A percentile compares a stretch with the other conserved stretches of the same genome.
Evolutionary conservation across 1,139 yeast species (phyloP).

Genomic region (Pichia sp.): DNA sequence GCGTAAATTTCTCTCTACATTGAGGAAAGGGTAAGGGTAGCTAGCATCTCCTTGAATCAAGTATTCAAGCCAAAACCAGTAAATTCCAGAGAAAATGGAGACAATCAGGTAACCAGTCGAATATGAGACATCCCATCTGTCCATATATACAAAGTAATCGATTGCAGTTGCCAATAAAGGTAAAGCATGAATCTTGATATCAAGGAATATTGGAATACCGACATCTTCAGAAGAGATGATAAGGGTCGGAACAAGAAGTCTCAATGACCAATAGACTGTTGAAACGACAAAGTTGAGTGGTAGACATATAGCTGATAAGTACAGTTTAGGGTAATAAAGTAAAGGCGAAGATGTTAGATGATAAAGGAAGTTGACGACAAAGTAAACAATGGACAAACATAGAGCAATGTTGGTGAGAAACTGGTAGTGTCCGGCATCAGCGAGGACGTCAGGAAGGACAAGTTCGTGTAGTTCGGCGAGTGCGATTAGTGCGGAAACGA

Average conservation of each 20-base stretch:
- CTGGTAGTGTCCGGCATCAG: slow-evolving; percentile 57
- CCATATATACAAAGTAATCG: slow-evolving; percentile 53
- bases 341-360: slow-evolving; percentile 18
- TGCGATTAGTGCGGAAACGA: slow-evolving; percentile 7
- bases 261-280: slow-evolving; percentile 57
- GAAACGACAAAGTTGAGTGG: slow-evolving; percentile 56
- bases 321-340: slow-evolving; percentile 29
- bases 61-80: slow-evolving; percentile 46
- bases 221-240: slow-evolving; percentile 31
- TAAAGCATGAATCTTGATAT: slow-evolving; percentile 50
- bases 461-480: slow-evolving; percentile 19
- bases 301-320: slow-evolving; percentile 44
- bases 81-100: slow-evolving; percentile 36
- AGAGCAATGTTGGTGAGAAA: slow-evolving; percentile 60
- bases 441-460: slow-evolving; percentile 41
- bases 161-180: slow-evolving; percentile 45
- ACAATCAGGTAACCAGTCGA: slow-evolving; percentile 37
- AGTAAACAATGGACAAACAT: slow-evolving; percentile 39
- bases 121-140: slow-evolving; percentile 36
- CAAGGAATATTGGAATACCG: slow-evolving; percentile 41
- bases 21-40: slow-evolving; percentile 63
- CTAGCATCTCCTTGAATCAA: slow-evolving; percentile 40
- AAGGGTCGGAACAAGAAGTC: slow-evolving; percentile 41
- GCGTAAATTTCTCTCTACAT: slow-evolving; percentile 40
- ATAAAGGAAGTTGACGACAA: slow-evolving; percentile 29